These are phyloP conservation scores for Vicia faba DNA, from an alignment of 306 rosid species.

Conservation along the genomic window DNA sequence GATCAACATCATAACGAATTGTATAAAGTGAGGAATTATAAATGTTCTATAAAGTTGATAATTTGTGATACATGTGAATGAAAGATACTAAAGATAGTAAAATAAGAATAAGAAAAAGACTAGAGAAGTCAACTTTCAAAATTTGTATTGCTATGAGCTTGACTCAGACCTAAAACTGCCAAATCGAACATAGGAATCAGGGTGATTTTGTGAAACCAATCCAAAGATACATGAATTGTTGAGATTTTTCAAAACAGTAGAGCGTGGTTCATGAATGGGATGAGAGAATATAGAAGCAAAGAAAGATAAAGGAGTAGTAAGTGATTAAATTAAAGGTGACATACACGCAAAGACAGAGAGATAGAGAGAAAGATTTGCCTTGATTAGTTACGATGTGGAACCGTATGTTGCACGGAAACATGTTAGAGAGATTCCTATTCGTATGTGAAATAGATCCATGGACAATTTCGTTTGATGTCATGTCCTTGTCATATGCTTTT, in stretches of 20 bases:
- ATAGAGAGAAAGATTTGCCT: conserved; percentile 28
- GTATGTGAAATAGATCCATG: too few relatives aligned
- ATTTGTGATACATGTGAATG: background rate
- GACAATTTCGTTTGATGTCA: background rate
- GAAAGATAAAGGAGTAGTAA: background rate
- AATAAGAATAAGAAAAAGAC: background rate
- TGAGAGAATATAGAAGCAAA: too few relatives aligned
- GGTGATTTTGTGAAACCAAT: too few relatives aligned
- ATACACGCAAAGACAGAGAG: background rate
- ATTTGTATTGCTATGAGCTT: background rate
- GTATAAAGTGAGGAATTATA: too few relatives aligned
- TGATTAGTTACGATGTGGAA: conserved; percentile 13
- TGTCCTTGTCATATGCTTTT: background rate
- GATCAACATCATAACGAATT: background rate
- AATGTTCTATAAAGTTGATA: background rate
- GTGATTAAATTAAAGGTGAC: background rate
- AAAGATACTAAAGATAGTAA: background rate
- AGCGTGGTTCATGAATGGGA: too few relatives aligned
- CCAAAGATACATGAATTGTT: too few relatives aligned
- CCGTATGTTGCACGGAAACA: conserved; percentile 25
- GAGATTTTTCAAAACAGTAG: too few relatives aligned
- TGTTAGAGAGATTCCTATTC: conserved; percentile 3
- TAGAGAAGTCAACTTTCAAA: background rate
- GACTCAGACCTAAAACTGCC: background rate
- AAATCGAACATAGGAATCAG: background rate